Percentiles rank a stretch among this genome's conserved stretches.
Evolutionary conservation across 2,329 filamentous ascomycete genomes (phyloP).

Genomic region (Fulvia fulva): DNA sequence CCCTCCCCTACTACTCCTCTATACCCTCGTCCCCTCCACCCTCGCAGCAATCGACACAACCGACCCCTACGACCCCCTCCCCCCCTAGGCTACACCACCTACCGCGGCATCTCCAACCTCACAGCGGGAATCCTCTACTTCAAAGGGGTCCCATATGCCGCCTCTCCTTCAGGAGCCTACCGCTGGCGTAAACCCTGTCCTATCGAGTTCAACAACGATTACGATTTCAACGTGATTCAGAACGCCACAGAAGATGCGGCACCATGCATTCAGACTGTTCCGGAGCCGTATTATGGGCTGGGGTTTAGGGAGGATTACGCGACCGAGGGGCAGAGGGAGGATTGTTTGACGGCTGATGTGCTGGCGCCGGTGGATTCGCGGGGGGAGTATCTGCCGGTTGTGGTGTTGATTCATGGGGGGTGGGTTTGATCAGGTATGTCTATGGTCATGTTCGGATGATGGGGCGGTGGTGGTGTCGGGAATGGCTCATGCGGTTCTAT

Average conservation of each 20-base stretch:
- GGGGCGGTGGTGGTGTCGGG: no score
- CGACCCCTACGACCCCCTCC: no score
- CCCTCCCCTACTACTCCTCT: no score
- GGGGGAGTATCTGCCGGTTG: slow-evolving; percentile 27
- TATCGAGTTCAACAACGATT: not conserved
- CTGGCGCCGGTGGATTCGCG: slow-evolving; percentile 36
- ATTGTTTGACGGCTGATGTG: slow-evolving; percentile 42
- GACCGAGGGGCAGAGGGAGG: slow-evolving; percentile 23
- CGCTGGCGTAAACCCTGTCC: not conserved
- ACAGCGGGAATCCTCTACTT: no score
- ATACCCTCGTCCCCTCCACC: no score
- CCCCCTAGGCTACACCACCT: no score
- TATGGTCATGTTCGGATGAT: no score
- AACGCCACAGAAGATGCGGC: not conserved
- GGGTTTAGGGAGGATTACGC: not conserved
- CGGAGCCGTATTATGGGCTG: not conserved
- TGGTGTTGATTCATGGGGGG: no score
- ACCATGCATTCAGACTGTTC: not conserved
- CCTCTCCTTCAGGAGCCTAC: not conserved
- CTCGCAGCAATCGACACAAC: no score
- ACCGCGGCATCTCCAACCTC: no score
- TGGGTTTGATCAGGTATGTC: no score
- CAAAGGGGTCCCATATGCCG: not conserved
- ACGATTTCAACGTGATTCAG: not conserved
- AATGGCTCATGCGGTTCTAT: no score